phyloP scores from a whole-genome alignment of 1,284 basidiomycete genomes.

The Gymnopus androsaceus region DNA sequence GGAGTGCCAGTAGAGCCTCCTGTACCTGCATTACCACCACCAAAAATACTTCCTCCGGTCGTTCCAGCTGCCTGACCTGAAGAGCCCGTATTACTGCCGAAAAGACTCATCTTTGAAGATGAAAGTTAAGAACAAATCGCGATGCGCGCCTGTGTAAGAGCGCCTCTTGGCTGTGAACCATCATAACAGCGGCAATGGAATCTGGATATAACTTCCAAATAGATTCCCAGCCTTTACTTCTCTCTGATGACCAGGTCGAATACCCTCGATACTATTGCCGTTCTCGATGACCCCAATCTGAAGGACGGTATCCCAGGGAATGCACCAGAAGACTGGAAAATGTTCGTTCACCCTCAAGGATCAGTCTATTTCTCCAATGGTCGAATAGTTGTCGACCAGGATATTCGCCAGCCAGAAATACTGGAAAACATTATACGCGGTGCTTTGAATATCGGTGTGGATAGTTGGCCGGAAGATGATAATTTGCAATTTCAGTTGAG shows the following conservation, averaged over 20 bases:
- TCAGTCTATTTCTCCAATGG: slow-evolving; percentile 52
- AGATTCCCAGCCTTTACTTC: neutral
- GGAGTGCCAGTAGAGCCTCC: neutral
- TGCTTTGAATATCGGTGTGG: slow-evolving; percentile 26
- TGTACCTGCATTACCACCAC: neutral
- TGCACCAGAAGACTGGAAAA: slow-evolving; percentile 26
- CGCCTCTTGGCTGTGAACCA: neutral
- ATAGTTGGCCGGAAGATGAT: slow-evolving; percentile 24
- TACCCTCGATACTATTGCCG: neutral
- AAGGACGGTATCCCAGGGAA: neutral
- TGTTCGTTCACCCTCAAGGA: slow-evolving; percentile 42
- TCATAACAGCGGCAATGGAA: neutral
- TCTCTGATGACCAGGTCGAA: slow-evolving; percentile 2
- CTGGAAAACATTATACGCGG: slow-evolving; percentile 29
- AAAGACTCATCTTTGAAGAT: slow-evolving; percentile 7
- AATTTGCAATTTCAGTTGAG: slow-evolving; percentile 44
- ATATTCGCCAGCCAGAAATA: slow-evolving; percentile 40
- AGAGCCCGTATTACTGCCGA: slow-evolving; percentile 11
- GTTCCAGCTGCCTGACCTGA: slow-evolving; percentile 5
- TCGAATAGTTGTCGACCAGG: slow-evolving; percentile 44
- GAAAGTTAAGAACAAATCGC: slow-evolving; percentile 3
- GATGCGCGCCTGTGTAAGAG: neutral
- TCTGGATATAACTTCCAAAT: too few relatives aligned
- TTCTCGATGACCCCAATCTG: neutral
- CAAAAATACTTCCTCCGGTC: neutral